Evolutionary conservation across 2,329 filamentous ascomycete genomes (phyloP).

Genomic region (Fusarium oligoseptatum): DNA sequence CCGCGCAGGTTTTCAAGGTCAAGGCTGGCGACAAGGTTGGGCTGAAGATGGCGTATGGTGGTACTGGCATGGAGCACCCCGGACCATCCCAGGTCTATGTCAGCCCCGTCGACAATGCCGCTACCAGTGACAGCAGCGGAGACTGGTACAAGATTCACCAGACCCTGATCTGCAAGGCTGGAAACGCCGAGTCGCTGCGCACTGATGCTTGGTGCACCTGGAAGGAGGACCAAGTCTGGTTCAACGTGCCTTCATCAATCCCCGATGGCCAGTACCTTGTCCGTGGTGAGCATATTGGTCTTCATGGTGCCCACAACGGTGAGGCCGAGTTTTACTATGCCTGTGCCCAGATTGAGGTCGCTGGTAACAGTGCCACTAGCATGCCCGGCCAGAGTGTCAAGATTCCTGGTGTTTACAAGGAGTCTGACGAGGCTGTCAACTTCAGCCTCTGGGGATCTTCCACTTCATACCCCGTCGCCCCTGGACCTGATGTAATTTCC

Average conservation of each 20-base stretch:
- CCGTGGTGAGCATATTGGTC: conserved; percentile 37
- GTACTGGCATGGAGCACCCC: neutral
- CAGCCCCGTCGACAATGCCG: neutral
- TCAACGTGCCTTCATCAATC: neutral
- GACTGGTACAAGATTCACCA: conserved; percentile 4
- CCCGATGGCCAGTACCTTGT: conserved; percentile 26
- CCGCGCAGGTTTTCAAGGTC: neutral
- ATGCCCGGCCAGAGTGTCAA: neutral
- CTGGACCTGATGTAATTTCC: neutral
- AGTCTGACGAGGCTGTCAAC: neutral
- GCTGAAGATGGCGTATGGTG: neutral
- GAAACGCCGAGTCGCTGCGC: neutral
- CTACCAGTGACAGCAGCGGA: neutral
- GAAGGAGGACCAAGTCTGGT: neutral
- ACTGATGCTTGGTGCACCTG: neutral
- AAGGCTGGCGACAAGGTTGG: neutral
- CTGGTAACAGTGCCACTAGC: conserved; percentile 6
- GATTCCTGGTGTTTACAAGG: neutral
- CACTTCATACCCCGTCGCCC: neutral
- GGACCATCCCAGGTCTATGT: conserved; percentile 1
- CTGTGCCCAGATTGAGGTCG: conserved; percentile 34
- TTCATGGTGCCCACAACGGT: conserved; percentile 34
- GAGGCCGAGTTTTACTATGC: conserved; percentile 40
- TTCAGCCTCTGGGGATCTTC: neutral
- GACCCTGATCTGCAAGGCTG: neutral